phyloP scores from a whole-genome alignment of 352 stramenopile genomes.

The Pythium apleroticum region DNA sequence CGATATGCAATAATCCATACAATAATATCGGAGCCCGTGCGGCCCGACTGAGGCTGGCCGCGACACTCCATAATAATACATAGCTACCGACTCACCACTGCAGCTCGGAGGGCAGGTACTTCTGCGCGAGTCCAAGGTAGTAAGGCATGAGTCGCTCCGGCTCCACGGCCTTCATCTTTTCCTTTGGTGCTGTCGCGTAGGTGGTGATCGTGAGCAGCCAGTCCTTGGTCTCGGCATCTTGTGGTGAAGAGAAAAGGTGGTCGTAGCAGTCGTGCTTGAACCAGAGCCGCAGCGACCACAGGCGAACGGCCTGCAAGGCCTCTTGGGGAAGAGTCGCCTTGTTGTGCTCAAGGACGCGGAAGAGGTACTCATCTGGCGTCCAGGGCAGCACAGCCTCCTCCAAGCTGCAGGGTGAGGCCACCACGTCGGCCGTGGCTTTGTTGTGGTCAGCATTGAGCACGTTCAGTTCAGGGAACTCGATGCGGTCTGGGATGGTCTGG shows the following conservation, averaged over 20 bases:
- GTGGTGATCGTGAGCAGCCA: conserved; percentile 52
- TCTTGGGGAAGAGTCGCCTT: conserved; percentile 59
- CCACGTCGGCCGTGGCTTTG: conserved; percentile 9
- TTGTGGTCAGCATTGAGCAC: conserved; percentile 63
- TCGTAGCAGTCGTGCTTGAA: conserved; percentile 59
- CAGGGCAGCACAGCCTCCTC: conserved; percentile 55
- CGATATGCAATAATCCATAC: not conserved
- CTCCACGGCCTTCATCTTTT: conserved; percentile 35
- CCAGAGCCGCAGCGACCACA: conserved; percentile 80
- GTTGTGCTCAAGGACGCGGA: conserved; percentile 64
- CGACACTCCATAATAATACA: conserved; percentile 15
- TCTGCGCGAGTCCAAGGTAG: conserved; percentile 63
- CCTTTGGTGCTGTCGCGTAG: conserved; percentile 42
- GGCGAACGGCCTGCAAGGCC: conserved; percentile 59
- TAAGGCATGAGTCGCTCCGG: conserved; percentile 55
- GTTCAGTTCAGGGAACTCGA: conserved; percentile 65
- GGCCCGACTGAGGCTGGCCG: not conserved
- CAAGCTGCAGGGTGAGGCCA: conserved; percentile 18
- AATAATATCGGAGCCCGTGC: not conserved
- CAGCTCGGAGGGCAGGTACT: conserved; percentile 67
- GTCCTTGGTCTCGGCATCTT: conserved; percentile 65
- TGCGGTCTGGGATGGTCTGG: conserved; percentile 49
- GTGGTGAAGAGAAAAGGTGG: conserved; percentile 32
- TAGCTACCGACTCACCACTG: conserved; percentile 51
- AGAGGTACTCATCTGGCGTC: conserved; percentile 82